Base-by-base conservation (phyloP, 108 stramenopile species). In the Cyclotella atomus region DNA sequence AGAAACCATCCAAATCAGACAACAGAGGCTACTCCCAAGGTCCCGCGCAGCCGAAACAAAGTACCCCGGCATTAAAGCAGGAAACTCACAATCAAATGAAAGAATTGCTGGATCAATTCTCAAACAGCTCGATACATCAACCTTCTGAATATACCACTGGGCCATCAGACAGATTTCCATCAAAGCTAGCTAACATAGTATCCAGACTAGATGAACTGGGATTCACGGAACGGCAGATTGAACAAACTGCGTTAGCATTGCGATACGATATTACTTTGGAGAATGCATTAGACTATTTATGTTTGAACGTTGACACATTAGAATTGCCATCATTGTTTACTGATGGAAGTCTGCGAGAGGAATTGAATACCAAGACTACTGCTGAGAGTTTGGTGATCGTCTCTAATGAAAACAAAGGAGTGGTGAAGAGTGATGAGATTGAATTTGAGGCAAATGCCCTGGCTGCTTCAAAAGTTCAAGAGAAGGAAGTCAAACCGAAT, bases 261-360 rank as follows among this genome's bases (percentile, higher is more conserved):
- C 59, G 65, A 20, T 89, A 85, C 36, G 54, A 64, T 8, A 78
- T 88, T 9, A 84, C 81, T 9, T 35, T 93, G n/a, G 87, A 87
- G 23, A 20, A 36, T 0, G 83, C 88, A 14, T 68, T 93, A 32
- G 88, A 93, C 79, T 93, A 83, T 83, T 30, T 93, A n/a, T 93
- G 91, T 66, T 62, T 86, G 34, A 54, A 90, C 74, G 30, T 86
- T 3, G 28, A 76, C 8, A 73, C 76, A 0, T 34, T 75, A 19
- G 85, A 88, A 30, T 69, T 93, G 55, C 91, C 91, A 8, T 19
- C 78, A 0, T 46, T 91, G 10, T 81, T 91, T 56, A 85, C 80
- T 0, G 89, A 91, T 43, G 68, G 57, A 15, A 52, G 17, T n/a
- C 10, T 29, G 33, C 27, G 44, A 3, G 46, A 56, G 21, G 41